Conservation (phyloP, 1,284 basidiomycete genomes). For the Melampsora americana region DNA sequence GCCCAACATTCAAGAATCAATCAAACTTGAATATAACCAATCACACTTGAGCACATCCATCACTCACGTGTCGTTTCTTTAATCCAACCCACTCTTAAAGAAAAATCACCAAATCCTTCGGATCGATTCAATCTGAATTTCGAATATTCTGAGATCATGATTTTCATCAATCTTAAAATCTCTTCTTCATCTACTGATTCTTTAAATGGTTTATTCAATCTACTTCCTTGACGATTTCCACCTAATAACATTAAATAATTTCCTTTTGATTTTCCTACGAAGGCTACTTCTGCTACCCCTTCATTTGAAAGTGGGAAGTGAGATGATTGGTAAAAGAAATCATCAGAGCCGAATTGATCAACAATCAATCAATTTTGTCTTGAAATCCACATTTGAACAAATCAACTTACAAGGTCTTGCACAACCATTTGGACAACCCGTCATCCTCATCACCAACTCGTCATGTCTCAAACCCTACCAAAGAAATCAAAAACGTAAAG, state of each 20-base stretch:
- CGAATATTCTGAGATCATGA: background rate
- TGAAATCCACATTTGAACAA: too few relatives aligned
- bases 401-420: constrained; percentile 65
- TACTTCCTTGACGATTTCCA: constrained; percentile 86
- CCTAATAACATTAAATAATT: constrained; percentile 93
- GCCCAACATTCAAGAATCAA: too few relatives aligned
- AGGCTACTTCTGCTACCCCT: constrained; percentile 89
- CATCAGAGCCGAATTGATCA: too few relatives aligned
- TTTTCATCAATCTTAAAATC: background rate
- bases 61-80: background rate
- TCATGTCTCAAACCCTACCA: constrained; percentile 13
- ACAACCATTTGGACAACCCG: constrained; percentile 87
- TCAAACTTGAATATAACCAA: too few relatives aligned
- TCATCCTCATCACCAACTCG: constrained; percentile 52
- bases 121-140: background rate
- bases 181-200: background rate
- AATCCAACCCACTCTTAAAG: background rate
- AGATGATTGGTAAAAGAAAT: too few relatives aligned
- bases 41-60: too few relatives aligned
- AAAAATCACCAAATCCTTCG: constrained; percentile 1
- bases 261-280: constrained; percentile 93
- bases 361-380: too few relatives aligned
- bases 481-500: constrained; percentile 53
- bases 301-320: too few relatives aligned
- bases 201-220: constrained; percentile 83